Evolutionary conservation across 495 filamentous ascomycete species (phyloP), one percentile per base, ranked within the genome.

Genomic region (Chlorociboria aeruginascens): DNA sequence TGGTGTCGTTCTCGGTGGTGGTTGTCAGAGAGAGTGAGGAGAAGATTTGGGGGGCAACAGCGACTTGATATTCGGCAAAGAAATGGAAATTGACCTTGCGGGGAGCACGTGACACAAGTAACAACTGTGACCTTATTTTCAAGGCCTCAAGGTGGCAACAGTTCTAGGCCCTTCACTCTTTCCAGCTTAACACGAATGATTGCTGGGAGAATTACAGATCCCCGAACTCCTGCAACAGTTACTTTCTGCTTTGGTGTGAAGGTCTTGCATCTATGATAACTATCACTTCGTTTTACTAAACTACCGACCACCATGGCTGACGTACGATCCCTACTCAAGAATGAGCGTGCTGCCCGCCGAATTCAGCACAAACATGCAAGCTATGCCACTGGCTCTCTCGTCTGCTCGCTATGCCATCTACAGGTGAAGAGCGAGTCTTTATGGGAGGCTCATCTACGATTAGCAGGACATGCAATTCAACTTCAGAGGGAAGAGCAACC

Each of bases 281-380:
- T 36, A 36, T 6, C 10, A 36, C 11, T 28, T 12, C 13, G 3
- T n/a, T 47, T 16, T 12, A 12, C 3, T 30, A 29, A 33, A 25
- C 17, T 13, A 14, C 33, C 34, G 7, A 16, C 30, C 40, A 54
- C 52, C 45, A 95, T 95, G 88, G 77, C 87, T 51, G 86, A 94
- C 60, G 82, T 89, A 12, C 83, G 88, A 38, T 77, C 86, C 14
- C 72, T 94, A 13, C 77, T 94, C 39, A 82, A 86, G 54, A 83
- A 78, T 61, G 85, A 94, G 65, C 82, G 88, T 57, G 79, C 78
- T 43, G 76, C 80, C 40, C 81, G 87, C 52, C 78, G 83, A 56
- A 81, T 86, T 51, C 72, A 77, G 8, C 81, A 84, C 48, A 79
- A 77, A 0, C 63, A 82, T 57, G 74, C 80, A 32, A 65, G 66